Conservation (phyloP, 1,139 yeast genomes). For the Chernovozyma sophiae-reginae region DNA sequence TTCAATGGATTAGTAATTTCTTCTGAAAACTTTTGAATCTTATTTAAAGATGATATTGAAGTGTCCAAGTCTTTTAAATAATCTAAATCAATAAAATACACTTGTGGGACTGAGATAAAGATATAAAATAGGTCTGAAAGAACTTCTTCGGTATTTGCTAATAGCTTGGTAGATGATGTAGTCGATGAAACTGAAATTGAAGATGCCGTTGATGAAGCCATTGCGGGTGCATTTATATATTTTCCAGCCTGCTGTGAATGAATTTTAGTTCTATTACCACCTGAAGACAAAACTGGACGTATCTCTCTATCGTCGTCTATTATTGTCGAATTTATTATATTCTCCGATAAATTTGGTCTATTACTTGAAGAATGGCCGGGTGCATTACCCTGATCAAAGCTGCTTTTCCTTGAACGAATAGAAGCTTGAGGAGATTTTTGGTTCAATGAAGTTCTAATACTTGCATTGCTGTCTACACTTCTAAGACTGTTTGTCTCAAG, state of each 20-base stretch:
- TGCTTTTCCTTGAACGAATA: conserved; percentile 1
- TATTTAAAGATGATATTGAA: conserved; percentile 8
- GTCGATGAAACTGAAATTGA: not conserved
- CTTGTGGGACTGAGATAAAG: conserved; percentile 31
- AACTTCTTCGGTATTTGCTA: conserved; percentile 27
- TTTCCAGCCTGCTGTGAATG: too few relatives aligned
- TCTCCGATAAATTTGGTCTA: not conserved
- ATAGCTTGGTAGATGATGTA: conserved; percentile 7
- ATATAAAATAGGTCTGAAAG: conserved; percentile 34
- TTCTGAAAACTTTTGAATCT: conserved; percentile 20
- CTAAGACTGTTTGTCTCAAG: conserved; percentile 1
- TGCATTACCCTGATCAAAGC: not conserved
- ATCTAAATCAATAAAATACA: conserved; percentile 29
- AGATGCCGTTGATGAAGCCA: not conserved
- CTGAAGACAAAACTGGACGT: not conserved
- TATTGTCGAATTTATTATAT: not conserved
- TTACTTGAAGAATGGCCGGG: not conserved
- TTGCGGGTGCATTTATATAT: not conserved
- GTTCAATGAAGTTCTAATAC: not conserved
- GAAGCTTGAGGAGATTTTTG: conserved; percentile 2
- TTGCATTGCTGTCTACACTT: not conserved
- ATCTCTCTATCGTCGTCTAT: not conserved
- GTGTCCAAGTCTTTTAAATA: conserved; percentile 19
- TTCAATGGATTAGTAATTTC: conserved; percentile 30
- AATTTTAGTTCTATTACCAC: too few relatives aligned